These are phyloP conservation scores for Colletotrichum sublineola DNA, from an alignment of 2,329 filamentous ascomycete species.

Conservation along the genomic window DNA sequence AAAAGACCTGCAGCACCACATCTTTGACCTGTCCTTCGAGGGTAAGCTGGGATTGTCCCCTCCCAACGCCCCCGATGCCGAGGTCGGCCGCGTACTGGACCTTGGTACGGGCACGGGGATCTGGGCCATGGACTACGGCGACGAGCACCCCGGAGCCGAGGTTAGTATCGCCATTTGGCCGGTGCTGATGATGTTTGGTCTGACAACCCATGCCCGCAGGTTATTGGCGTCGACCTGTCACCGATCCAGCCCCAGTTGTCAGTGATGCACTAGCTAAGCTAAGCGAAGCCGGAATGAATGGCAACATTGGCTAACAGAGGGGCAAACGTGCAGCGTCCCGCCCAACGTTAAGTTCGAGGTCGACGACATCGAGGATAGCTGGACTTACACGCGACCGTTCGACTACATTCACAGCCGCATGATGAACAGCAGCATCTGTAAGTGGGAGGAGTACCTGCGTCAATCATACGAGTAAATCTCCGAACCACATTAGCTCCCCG, in stretches of 20 bases:
- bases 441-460: conserved; percentile 66
- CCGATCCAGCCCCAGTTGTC: conserved; percentile 57
- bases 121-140: conserved; percentile 59
- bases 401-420: conserved; percentile 72
- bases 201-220: conserved; percentile 19
- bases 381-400: conserved; percentile 56
- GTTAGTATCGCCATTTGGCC: conserved; percentile 22
- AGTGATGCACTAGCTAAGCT: conserved; percentile 1
- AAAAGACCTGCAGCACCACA: conserved; percentile 66
- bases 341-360: conserved; percentile 57
- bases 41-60: conserved; percentile 38
- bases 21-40: conserved; percentile 62
- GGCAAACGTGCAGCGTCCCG: conserved; percentile 50
- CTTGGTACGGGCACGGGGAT: conserved; percentile 49
- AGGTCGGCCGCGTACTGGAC: conserved; percentile 45
- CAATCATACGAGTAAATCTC: conserved; percentile 56
- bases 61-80: conserved; percentile 41
- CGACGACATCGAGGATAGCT: conserved; percentile 52
- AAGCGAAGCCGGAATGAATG: no score
- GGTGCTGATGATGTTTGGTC: neutral
- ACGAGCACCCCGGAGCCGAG: conserved; percentile 51
- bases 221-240: conserved; percentile 56
- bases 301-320: neutral
- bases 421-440: conserved; percentile 66
- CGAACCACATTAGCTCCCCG: conserved; percentile 50